phyloP scores from a whole-genome alignment of 768 basidiomycete genomes.

The Auricularia sp. region DNA sequence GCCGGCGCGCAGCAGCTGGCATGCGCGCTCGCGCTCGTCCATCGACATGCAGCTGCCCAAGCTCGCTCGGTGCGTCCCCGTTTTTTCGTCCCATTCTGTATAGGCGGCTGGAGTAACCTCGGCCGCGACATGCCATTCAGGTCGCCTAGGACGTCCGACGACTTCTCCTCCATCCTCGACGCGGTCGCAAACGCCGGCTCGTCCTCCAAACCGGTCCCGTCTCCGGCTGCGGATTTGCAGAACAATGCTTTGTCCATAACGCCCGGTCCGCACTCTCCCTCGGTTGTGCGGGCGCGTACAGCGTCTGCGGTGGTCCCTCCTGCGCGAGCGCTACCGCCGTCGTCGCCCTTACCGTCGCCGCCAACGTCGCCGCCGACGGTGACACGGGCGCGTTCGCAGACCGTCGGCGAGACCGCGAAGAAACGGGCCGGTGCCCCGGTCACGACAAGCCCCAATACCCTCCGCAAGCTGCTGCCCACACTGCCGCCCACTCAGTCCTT shows the following conservation, averaged over 20 bases:
- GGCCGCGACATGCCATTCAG: background rate
- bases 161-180: constrained; percentile 1
- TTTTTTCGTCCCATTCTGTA: background rate
- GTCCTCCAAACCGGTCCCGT: background rate
- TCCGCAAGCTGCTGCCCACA: background rate
- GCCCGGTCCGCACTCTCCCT: background rate
- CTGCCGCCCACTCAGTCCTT: background rate
- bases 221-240: background rate
- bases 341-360: background rate
- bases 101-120: background rate
- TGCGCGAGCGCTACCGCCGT: background rate
- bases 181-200: background rate
- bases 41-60: constrained; percentile 1
- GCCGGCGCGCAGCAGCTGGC: background rate
- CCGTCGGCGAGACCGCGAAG: background rate
- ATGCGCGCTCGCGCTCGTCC: background rate
- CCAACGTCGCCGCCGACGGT: background rate
- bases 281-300: no score
- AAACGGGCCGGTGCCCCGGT: background rate
- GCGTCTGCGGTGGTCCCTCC: background rate
- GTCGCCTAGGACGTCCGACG: background rate
- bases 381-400: background rate
- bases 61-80: background rate
- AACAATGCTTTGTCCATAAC: background rate
- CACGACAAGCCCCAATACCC: background rate